A percentile compares a stretch with the other conserved stretches of the same genome.
Conservation (phyloP, 2,329 filamentous ascomycete genomes). For the Aureobasidium sp. region DNA sequence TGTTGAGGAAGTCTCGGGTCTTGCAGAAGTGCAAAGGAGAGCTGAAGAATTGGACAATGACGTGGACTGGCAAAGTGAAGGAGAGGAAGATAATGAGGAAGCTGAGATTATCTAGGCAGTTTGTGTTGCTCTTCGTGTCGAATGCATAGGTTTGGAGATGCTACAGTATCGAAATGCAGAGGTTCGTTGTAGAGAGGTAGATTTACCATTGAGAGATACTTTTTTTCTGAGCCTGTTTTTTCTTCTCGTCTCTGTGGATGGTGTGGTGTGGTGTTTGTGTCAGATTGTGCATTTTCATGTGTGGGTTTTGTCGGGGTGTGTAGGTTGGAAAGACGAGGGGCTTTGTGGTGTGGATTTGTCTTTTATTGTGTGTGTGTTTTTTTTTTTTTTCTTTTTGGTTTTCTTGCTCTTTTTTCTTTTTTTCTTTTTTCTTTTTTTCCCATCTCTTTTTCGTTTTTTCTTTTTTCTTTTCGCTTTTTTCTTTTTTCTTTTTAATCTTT, state of each 20-base stretch:
- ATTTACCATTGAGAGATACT: background rate
- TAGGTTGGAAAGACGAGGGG: background rate
- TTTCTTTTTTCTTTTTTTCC: too few species aligned
- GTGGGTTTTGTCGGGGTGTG: background rate
- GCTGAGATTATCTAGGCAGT: slow-evolving; percentile 36
- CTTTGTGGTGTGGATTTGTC: background rate
- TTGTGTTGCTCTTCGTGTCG: background rate
- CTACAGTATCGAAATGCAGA: background rate
- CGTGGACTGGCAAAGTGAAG: slow-evolving; percentile 42
- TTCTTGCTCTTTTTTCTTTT: too few species aligned
- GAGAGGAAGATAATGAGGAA: slow-evolving; percentile 40
- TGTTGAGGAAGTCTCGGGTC: slow-evolving; percentile 65
- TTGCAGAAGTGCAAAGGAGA: slow-evolving; percentile 55
- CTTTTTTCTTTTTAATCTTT: too few species aligned
- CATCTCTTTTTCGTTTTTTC: too few species aligned
- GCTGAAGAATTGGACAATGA: slow-evolving; percentile 44
- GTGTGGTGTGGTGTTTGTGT: too few species aligned
- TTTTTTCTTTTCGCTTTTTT: too few species aligned
- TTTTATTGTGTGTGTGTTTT: background rate
- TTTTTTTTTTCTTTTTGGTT: too few species aligned
- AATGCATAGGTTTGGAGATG: background rate
- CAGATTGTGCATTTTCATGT: background rate
- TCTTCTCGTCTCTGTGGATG: background rate
- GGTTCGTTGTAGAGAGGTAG: background rate
- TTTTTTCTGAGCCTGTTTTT: background rate